Conservation (phyloP, 345 rosid species). For the Carallia pectinifolia region DNA sequence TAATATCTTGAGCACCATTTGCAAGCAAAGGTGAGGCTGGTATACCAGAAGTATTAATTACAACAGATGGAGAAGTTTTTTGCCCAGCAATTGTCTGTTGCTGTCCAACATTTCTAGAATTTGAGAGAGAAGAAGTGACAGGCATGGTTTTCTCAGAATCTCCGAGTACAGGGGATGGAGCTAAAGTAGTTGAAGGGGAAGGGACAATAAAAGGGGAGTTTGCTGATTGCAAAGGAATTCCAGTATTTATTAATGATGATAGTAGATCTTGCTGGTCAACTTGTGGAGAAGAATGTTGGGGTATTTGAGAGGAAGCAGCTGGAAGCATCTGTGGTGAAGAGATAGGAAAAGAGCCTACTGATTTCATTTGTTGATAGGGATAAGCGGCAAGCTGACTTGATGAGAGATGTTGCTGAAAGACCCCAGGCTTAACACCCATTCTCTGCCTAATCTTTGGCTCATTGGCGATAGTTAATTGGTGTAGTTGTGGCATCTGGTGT, state of each 20-base stretch:
- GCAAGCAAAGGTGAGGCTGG: constrained; percentile 93
- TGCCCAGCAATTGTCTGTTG: constrained; percentile 55
- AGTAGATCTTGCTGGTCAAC: constrained; percentile 75
- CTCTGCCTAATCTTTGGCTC: constrained; percentile 67
- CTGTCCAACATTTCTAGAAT: constrained; percentile 57
- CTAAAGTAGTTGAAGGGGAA: constrained; percentile 84
- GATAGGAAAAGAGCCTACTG: constrained; percentile 60
- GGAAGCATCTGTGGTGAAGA: constrained; percentile 78
- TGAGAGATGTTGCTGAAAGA: constrained; percentile 65
- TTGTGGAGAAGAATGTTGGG: constrained; percentile 86
- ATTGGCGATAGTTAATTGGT: constrained; percentile 70
- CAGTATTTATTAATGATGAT: constrained; percentile 54
- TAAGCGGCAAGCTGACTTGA: constrained; percentile 59
- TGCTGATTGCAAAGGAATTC: constrained; percentile 83
- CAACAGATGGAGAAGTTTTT: constrained; percentile 69
- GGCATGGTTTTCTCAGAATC: constrained; percentile 78
- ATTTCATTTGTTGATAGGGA: constrained; percentile 67
- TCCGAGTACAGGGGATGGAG: constrained; percentile 88
- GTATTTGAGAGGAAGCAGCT: constrained; percentile 74
- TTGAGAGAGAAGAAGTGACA: constrained; percentile 56
- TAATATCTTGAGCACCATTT: constrained; percentile 52
- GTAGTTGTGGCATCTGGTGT: constrained; percentile 57
- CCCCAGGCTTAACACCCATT: constrained; percentile 64
- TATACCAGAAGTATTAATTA: constrained; percentile 95
- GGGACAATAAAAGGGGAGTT: constrained; percentile 78